Base-by-base conservation (phyloP, 23 red algal species). In the Agarophyton chilense region DNA sequence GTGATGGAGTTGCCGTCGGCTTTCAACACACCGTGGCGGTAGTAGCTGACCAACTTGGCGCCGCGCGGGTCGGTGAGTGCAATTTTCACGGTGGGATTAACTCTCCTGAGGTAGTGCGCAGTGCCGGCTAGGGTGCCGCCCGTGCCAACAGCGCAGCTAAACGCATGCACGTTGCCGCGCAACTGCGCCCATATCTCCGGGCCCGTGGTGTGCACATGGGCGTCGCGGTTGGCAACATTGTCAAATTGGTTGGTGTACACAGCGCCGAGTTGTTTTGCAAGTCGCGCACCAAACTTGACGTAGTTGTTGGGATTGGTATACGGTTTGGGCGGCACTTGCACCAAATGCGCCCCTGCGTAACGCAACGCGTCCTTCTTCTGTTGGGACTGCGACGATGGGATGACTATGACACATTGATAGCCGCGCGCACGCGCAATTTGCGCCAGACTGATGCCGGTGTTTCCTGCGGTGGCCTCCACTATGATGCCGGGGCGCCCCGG, bases 101-200 rank as follows among this genome's bases (percentile, higher is more conserved):
- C 72, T 32, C 56, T 54, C 26, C 89, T 45, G 66, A 96, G 70
- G 50, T 49, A 96, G 10, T 82, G 33, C 25, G 72, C 80, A 10
- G 75, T 77, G 21, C 94, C 94, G 12, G 88, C 64, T 12, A 96
- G 84, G 19, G 94, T 96, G 49, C 94, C 94, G 64, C 94, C 94
- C 24, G 94, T 92, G 28, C 94, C 94, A 0, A 92, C 81, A 8
- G 88, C 94, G 49, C 88, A 87, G 54, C 64, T 88, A 78, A 96
- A 96, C 0, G 79, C 94, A 44, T 92, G 78, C 22, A 96, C 58
- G 28, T 90, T 47, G 41, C 88, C 94, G 33, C 39, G 7, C 43
- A 91, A 35, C 47, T 92, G 88, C 66, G 61, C 88, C 94, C 94
- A 96, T 29, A 96, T 96, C 76, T 96, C 94, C 29, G 94, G 94